These are phyloP conservation scores for Globisporangium nagaii DNA, from an alignment of 352 stramenopile genomes.

Conservation along the genomic window DNA sequence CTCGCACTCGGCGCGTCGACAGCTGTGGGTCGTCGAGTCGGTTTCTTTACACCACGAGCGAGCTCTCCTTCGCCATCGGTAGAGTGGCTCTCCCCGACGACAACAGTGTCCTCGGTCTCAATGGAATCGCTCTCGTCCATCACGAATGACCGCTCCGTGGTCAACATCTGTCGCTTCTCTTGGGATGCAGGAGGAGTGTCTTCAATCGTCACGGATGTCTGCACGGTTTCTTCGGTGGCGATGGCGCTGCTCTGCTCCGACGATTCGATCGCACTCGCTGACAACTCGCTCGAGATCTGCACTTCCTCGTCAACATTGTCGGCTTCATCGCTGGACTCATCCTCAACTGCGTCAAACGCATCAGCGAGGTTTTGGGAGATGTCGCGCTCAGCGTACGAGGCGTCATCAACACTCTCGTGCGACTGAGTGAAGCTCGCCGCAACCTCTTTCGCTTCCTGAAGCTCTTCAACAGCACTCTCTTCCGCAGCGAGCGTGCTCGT, in stretches of 20 bases:
- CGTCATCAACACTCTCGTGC: not conserved
- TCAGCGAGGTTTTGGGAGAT: constrained; percentile 6
- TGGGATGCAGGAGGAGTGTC: not conserved
- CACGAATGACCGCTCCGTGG: constrained; percentile 60
- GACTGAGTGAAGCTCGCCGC: not conserved
- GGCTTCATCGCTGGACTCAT: not conserved
- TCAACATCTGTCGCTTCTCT: constrained; percentile 45
- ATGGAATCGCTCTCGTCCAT: constrained; percentile 57
- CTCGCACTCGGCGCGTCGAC: constrained; percentile 1
- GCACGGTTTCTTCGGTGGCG: not conserved
- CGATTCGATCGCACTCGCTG: not conserved
- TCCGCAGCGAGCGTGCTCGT: not conserved
- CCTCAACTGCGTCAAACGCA: constrained; percentile 5
- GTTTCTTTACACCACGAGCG: not conserved
- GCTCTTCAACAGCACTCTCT: too few relatives aligned
- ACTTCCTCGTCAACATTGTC: not conserved
- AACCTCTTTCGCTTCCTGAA: not conserved
- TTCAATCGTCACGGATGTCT: not conserved
- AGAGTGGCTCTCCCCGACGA: constrained; percentile 49
- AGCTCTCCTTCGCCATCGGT: constrained; percentile 56
- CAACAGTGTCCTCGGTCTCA: constrained; percentile 55
- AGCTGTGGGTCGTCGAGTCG: not conserved
- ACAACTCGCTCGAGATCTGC: not conserved
- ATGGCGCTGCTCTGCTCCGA: not conserved
- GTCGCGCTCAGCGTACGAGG: not conserved